These are phyloP conservation scores for Simplicillium sp. DNA, from an alignment of 2,329 filamentous ascomycete genomes.

Conservation along the genomic window DNA sequence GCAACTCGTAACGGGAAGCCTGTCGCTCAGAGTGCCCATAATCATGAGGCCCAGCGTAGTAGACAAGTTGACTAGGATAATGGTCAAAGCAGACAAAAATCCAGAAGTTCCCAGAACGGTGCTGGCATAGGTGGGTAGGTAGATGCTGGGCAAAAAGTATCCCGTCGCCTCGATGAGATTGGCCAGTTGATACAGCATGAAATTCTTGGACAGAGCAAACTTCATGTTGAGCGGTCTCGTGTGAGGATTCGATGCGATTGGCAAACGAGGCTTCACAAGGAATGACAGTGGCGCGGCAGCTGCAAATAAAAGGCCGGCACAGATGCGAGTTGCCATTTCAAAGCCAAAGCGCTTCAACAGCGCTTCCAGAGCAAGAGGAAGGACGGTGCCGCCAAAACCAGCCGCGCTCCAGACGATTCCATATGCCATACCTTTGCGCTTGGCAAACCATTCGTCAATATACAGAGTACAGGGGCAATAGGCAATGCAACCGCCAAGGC, in stretches of 20 bases:
- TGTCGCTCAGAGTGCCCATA: slow-evolving; percentile 45
- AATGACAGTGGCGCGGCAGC: slow-evolving; percentile 40
- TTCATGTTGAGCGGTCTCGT: slow-evolving; percentile 23
- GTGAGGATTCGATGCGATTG: slow-evolving; percentile 18
- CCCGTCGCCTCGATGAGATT: slow-evolving; percentile 47
- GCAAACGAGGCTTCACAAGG: slow-evolving; percentile 41
- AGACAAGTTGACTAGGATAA: slow-evolving; percentile 45
- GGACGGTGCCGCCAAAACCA: slow-evolving; percentile 35
- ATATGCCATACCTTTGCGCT: slow-evolving; percentile 42
- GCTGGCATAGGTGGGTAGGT: slow-evolving; percentile 44
- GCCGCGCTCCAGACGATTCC: slow-evolving; percentile 44
- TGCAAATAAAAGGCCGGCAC: slow-evolving; percentile 34
- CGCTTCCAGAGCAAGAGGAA: slow-evolving; percentile 32
- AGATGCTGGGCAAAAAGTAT: slow-evolving; percentile 51
- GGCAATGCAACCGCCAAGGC: slow-evolving; percentile 37
- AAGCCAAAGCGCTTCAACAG: slow-evolving; percentile 35
- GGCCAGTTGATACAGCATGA: slow-evolving; percentile 43
- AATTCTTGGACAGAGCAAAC: slow-evolving; percentile 40
- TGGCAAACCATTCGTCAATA: slow-evolving; percentile 46
- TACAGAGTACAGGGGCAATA: slow-evolving; percentile 43
- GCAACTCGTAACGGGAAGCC: slow-evolving; percentile 35
- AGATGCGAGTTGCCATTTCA: slow-evolving; percentile 33
- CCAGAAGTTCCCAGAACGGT: slow-evolving; percentile 31
- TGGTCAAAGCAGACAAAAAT: slow-evolving; percentile 36
- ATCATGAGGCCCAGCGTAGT: slow-evolving; percentile 43